Percentiles rank a stretch among this genome's conserved stretches.
Conservation (phyloP, 2,329 filamentous ascomycete genomes). For the Rugonectria rugulosa region DNA sequence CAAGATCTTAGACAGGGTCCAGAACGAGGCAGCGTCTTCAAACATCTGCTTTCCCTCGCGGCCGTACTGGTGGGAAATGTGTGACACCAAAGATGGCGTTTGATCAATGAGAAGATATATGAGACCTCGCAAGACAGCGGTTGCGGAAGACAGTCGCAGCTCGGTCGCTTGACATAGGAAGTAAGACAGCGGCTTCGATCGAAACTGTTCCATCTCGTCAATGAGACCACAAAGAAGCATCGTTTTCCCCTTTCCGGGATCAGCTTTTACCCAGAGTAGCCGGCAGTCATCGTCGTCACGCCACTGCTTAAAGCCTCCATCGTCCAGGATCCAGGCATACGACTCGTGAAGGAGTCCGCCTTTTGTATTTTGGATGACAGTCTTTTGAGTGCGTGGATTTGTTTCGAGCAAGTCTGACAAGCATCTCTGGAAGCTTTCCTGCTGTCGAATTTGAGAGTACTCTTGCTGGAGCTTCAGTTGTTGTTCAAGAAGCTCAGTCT, state of each 20-base stretch:
- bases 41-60: not conserved
- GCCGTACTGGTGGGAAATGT: not conserved
- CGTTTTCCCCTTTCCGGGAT: constrained; percentile 62
- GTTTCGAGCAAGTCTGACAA: not conserved
- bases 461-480: constrained; percentile 4
- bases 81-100: not conserved
- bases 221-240: too few species aligned
- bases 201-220: not conserved
- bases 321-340: not conserved
- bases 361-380: not conserved
- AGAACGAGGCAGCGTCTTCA: not conserved
- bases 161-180: constrained; percentile 11
- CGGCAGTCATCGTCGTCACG: not conserved
- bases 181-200: not conserved
- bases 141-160: not conserved
- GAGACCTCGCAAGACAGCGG: constrained; percentile 1
- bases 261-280: constrained; percentile 48
- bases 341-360: not conserved
- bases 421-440: not conserved
- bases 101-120: not conserved
- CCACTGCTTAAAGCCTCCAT: not conserved
- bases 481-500: constrained; percentile 16
- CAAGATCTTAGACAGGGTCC: not conserved
- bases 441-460: not conserved
- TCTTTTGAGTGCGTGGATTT: not conserved